Evolutionary conservation across 1,284 basidiomycete genomes (phyloP).

Genomic region (Gomphus bonarii): DNA sequence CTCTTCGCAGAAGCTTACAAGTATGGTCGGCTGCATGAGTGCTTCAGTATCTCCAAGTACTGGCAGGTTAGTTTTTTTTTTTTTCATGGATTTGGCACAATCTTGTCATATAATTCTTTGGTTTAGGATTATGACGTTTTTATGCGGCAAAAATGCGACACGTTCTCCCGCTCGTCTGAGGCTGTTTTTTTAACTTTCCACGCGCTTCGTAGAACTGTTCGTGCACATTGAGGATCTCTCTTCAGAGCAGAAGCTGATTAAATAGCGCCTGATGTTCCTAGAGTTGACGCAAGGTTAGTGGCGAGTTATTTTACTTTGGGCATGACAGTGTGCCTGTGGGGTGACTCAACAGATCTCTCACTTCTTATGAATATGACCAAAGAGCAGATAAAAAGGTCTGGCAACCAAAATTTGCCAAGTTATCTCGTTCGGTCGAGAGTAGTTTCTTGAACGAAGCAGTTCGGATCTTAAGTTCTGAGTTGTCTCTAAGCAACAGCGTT

Average conservation of each 20-base stretch:
- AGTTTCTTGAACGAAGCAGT: constrained; percentile 77
- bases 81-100: background rate
- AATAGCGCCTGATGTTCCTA: constrained; percentile 85
- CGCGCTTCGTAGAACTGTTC: constrained; percentile 85
- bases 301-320: constrained; percentile 7
- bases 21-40: constrained; percentile 91
- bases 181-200: constrained; percentile 94
- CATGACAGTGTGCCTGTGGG: constrained; percentile 78
- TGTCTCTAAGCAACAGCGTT: constrained; percentile 78
- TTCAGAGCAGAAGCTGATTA: constrained; percentile 62
- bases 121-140: constrained; percentile 13
- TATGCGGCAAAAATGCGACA: constrained; percentile 67
- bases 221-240: constrained; percentile 60
- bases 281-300: constrained; percentile 76
- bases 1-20: constrained; percentile 97
- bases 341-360: constrained; percentile 94
- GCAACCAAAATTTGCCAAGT: constrained; percentile 93
- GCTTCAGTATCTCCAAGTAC: constrained; percentile 88
- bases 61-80: constrained; percentile 40
- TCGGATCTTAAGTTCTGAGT: constrained; percentile 45
- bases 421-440: constrained; percentile 89
- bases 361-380: constrained; percentile 98
- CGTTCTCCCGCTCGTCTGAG: constrained; percentile 86
- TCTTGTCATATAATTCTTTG: background rate
- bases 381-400: constrained; percentile 98